A percentile compares a stretch with the other conserved stretches of the same genome.
phyloP scores from a whole-genome alignment of 371 early-diverging fungal species.

The Synchytrium microbalum region DNA sequence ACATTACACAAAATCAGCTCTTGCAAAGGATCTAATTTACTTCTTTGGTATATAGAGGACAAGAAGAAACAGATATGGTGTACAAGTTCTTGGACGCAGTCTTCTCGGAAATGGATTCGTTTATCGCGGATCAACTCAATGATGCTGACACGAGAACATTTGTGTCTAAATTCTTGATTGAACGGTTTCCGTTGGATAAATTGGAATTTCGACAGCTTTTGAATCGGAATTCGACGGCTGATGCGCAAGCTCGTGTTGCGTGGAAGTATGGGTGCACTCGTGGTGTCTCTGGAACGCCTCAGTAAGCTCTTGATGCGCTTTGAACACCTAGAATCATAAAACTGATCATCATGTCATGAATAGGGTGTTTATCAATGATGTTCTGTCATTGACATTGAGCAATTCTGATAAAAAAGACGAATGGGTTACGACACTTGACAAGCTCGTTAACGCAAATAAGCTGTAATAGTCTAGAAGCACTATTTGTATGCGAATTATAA shows the following conservation, averaged over 20 bases:
- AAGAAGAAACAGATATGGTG: not conserved
- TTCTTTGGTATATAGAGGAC: no score
- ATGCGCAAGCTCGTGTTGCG: not conserved
- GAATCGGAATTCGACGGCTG: not conserved
- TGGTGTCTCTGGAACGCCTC: not conserved
- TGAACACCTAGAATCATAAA: not conserved
- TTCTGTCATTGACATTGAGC: not conserved
- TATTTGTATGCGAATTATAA: not conserved
- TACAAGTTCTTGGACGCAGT: not conserved
- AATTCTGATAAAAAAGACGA: not conserved
- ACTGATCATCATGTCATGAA: not conserved
- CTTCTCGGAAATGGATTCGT: not conserved
- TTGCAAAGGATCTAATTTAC: not conserved
- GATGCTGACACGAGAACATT: not conserved
- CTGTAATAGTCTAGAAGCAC: not conserved
- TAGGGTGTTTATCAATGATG: not conserved
- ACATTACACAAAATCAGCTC: not conserved
- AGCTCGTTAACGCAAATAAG: not conserved
- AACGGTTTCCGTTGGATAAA: not conserved
- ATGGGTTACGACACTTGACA: not conserved
- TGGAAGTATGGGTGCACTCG: not conserved
- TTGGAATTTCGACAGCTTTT: not conserved
- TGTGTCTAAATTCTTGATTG: not conserved
- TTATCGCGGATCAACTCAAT: not conserved
- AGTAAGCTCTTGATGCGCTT: not conserved